Conservation (phyloP, 768 basidiomycete species). For the Tulasnella sp. region DNA sequence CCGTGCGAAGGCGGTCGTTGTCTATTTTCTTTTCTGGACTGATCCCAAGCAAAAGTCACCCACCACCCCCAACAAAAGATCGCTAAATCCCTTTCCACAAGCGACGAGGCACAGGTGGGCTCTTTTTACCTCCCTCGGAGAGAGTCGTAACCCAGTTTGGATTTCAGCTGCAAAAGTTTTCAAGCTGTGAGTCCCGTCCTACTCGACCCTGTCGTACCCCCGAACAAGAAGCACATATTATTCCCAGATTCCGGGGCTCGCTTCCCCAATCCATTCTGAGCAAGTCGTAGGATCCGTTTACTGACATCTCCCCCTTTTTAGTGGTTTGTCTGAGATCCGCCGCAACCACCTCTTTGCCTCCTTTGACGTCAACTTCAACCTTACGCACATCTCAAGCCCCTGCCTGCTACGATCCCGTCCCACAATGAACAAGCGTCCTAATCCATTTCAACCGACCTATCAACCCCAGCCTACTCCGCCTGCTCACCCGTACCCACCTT, state of each 20-base stretch:
- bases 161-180: background rate
- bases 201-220: background rate
- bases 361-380: background rate
- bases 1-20: background rate
- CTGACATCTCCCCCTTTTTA: background rate
- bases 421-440: slow-evolving; percentile 30
- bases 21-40: slow-evolving; percentile 12
- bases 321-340: background rate
- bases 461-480: slow-evolving; percentile 19
- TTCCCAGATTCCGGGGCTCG: background rate
- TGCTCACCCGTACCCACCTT: slow-evolving; percentile 23
- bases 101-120: background rate
- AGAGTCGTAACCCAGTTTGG: background rate
- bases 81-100: background rate
- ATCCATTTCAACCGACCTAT: slow-evolving; percentile 29
- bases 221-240: background rate
- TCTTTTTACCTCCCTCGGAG: background rate
- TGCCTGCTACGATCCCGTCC: background rate
- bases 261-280: background rate
- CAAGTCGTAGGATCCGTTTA: background rate
- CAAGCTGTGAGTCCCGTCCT: background rate
- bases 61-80: slow-evolving; percentile 11
- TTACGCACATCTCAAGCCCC: background rate
- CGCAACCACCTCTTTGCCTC: background rate
- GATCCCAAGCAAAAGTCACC: slow-evolving; percentile 11